Evolutionary conservation across 1,284 basidiomycete genomes (phyloP).

Genomic region (Ceratobasidium sp.): DNA sequence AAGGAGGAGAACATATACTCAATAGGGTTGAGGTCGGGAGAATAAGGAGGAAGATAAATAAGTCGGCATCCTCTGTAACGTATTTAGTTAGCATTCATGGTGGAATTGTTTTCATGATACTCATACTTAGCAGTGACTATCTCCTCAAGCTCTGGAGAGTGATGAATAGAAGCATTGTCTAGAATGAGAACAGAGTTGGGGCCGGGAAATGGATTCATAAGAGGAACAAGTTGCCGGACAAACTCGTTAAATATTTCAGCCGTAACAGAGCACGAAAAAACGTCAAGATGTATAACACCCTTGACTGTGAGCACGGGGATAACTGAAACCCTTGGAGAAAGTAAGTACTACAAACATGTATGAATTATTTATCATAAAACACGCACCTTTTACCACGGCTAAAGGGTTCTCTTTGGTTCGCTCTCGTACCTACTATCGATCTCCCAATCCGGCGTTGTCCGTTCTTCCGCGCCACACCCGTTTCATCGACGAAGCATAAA

Average conservation of each 20-base stretch:
- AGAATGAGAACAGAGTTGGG: conserved; percentile 51
- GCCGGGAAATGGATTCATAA: conserved; percentile 19
- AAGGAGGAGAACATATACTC: conserved; percentile 48
- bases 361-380: neutral
- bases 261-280: neutral
- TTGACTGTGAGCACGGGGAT: no score
- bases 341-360: no score
- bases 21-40: conserved; percentile 50
- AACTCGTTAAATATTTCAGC: conserved; percentile 45
- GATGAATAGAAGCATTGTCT: conserved; percentile 52
- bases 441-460: conserved; percentile 15
- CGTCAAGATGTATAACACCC: neutral
- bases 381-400: neutral
- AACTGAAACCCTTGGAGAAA: no score
- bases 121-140: conserved; percentile 29
- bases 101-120: neutral
- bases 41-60: conserved; percentile 49
- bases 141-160: conserved; percentile 19
- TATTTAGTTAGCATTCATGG: neutral
- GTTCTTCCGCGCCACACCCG: conserved; percentile 48
- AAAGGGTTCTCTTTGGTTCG: conserved; percentile 2
- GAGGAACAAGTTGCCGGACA: neutral
- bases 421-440: neutral
- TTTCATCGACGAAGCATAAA: conserved; percentile 52
- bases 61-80: conserved; percentile 46